Base-by-base conservation (phyloP, 2,329 filamentous ascomycete genomes). In the Neofusicoccum cordaticola region DNA sequence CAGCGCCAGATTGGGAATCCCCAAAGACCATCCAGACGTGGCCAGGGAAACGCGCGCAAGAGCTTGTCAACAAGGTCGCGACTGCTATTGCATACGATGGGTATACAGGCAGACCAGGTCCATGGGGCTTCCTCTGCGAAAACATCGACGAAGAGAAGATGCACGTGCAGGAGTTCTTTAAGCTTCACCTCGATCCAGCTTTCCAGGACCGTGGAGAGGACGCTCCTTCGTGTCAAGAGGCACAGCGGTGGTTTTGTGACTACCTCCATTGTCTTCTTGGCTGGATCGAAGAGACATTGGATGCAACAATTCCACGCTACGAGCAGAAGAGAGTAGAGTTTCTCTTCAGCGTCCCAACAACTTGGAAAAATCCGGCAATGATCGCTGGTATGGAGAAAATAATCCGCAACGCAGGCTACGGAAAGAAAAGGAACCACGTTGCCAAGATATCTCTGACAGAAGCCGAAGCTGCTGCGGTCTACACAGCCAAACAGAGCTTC, bases 291-390 rank as follows among this genome's bases (percentile, higher is more conserved):
- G 22, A 22, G 22, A 22, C 22, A 3, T 22, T 22, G 22, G 22
- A 22, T 22, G 22, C 22, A 22, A 22, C 77, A 15, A 78, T 75
- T 0, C 27, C 56, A 66, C 68, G 5, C 67, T 71, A 39, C 72
- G 80, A 67, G 69, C 71, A 0, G 78, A 35, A 13, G 3, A 58
- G 13, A 4, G 56, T 84, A 4, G 75, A 79, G 34, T 84, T 84
- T 65, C 66, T 83, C 11, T 84, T 84, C 70, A 83, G 81, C 63
- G 81, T 83, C 1, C 82, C 82, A 2, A 84, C 82, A 2, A 84
- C 82, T 0, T 84, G 82, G 82, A 77, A 76, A 11, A 80, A 71
- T 2, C 76, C 80, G 64, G 73, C 74, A 15, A 77, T 79, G n/a
- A 77, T 84, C 67, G 82, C 83, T 67, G 69, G 68, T 6, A 83